A percentile compares a stretch with the other conserved stretches of the same genome.
These are phyloP conservation scores for Saturnispora diversa DNA, from an alignment of 805 yeast genomes.

Conservation along the genomic window DNA sequence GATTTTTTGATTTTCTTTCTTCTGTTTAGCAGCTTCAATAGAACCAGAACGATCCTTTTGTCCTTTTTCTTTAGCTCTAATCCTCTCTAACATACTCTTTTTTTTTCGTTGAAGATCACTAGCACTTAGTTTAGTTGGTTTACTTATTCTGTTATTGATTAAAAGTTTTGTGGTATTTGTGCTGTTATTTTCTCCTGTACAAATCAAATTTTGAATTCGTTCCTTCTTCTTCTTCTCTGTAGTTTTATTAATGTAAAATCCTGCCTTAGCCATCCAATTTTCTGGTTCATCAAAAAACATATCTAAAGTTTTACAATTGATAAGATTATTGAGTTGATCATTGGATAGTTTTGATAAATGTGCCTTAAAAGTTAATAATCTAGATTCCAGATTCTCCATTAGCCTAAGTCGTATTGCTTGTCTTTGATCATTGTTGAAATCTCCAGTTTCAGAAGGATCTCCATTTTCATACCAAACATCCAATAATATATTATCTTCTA, in stretches of 20 bases:
- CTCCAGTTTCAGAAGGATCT: not conserved
- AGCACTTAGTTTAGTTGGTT: not conserved
- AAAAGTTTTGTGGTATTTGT: too few relatives aligned
- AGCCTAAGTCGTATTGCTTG: not conserved
- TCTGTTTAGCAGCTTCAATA: not conserved
- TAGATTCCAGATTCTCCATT: not conserved
- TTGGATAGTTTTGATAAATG: not conserved
- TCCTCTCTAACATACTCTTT: not conserved
- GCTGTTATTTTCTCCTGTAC: too few relatives aligned
- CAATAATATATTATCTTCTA: constrained; percentile 4
- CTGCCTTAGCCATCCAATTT: not conserved
- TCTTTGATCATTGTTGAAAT: constrained; percentile 5
- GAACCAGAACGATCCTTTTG: not conserved
- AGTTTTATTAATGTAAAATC: not conserved
- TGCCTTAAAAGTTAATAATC: not conserved
- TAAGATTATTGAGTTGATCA: not conserved
- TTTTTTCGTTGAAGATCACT: not conserved
- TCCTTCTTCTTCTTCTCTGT: not conserved
- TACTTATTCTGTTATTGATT: too few relatives aligned
- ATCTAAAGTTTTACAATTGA: too few relatives aligned
- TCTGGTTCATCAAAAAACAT: not conserved
- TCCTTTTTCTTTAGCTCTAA: constrained; percentile 5
- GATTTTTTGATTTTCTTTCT: not conserved
- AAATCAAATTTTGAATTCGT: too few relatives aligned
- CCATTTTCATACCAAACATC: constrained; percentile 3